phyloP scores from a whole-genome alignment of 2,329 filamentous ascomycete genomes.

The Aspergillus neoniger region DNA sequence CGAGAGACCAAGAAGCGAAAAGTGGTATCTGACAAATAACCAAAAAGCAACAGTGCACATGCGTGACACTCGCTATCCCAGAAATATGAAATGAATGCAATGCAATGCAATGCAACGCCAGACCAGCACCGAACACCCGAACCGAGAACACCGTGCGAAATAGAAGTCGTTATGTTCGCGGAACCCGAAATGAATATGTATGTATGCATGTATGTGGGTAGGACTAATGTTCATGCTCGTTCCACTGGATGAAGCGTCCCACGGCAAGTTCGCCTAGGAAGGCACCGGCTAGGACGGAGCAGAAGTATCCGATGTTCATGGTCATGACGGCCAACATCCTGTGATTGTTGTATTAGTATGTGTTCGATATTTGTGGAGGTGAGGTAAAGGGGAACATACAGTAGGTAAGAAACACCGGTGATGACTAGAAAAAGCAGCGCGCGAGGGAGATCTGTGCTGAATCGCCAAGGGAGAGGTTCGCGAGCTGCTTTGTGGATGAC shows the following conservation, averaged over 20 bases:
- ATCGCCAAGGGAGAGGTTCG: slow-evolving; percentile 69
- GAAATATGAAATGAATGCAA: too few relatives aligned
- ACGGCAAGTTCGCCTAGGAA: slow-evolving; percentile 85
- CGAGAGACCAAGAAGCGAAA: too few relatives aligned
- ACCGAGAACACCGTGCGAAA: not conserved
- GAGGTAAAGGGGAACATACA: slow-evolving; percentile 59
- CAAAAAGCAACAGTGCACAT: not conserved
- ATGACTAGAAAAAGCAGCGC: slow-evolving; percentile 71
- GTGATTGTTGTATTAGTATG: too few relatives aligned
- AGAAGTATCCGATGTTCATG: slow-evolving; percentile 81
- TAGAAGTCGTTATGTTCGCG: not conserved
- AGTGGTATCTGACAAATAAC: not conserved
- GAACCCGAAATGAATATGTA: not conserved
- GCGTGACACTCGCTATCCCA: too few relatives aligned
- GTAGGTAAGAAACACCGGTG: slow-evolving; percentile 77
- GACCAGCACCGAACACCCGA: not conserved
- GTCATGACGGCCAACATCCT: slow-evolving; percentile 95
- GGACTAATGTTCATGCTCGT: slow-evolving; percentile 31
- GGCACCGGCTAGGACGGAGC: slow-evolving; percentile 73
- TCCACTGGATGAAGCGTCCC: slow-evolving; percentile 64
- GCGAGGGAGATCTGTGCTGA: slow-evolving; percentile 75
- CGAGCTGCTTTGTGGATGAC: slow-evolving; percentile 64
- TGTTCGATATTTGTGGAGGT: not conserved
- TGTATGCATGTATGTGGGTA: not conserved
- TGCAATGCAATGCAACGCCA: not conserved